Evolutionary conservation across 441 rosid genomes (phyloP).

Genomic region (Populus hybrid): DNA sequence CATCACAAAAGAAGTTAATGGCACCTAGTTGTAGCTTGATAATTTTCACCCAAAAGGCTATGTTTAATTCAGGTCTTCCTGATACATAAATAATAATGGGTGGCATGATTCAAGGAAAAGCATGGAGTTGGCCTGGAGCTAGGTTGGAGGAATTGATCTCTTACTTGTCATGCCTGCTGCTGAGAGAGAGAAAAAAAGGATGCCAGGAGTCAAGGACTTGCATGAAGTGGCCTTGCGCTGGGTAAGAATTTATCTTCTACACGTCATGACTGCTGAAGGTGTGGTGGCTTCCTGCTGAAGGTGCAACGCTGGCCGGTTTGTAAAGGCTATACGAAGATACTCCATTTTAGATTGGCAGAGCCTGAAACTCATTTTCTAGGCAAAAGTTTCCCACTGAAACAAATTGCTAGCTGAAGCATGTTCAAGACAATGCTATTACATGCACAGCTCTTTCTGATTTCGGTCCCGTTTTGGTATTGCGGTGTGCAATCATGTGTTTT

Average conservation of each 20-base stretch:
- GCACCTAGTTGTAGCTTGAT: neutral
- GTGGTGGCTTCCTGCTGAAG: neutral
- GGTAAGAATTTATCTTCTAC: too few relatives aligned
- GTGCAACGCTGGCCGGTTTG: neutral
- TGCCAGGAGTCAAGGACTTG: too few relatives aligned
- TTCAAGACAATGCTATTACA: neutral
- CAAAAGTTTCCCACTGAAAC: neutral
- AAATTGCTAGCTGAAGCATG: neutral
- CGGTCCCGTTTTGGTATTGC: too few relatives aligned
- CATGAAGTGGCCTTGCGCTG: too few relatives aligned
- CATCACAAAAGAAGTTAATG: neutral
- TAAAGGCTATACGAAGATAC: neutral
- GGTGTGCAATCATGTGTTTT: too few relatives aligned
- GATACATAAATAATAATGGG: neutral
- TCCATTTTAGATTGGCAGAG: neutral
- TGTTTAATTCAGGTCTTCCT: neutral
- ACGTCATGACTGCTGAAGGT: neutral
- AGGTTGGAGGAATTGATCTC: too few relatives aligned
- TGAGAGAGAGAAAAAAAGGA: too few relatives aligned
- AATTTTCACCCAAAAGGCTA: neutral
- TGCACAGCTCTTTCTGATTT: too few relatives aligned
- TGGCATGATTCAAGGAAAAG: neutral
- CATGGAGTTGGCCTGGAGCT: neutral
- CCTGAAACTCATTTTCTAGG: neutral
- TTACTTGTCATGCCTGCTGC: too few relatives aligned